Percentiles rank a stretch among this genome's conserved stretches.
phyloP scores from a whole-genome alignment of 495 filamentous ascomycete genomes.

The Aspergillus saccharolyticus region DNA sequence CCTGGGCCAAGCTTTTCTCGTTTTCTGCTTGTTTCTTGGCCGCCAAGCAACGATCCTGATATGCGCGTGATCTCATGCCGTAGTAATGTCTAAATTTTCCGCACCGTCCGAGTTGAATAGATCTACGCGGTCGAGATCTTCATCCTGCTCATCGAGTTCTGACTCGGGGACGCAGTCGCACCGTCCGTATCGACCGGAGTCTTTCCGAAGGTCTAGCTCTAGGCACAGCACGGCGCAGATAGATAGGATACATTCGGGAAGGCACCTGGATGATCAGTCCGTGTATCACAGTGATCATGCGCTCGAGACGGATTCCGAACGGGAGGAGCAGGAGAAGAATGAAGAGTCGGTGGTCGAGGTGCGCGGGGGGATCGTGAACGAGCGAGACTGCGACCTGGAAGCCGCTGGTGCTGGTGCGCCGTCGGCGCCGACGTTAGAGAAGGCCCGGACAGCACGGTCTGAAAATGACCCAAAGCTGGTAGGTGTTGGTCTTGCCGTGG shows the following conservation, averaged over 20 bases:
- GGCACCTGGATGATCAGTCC: slow-evolving; percentile 35
- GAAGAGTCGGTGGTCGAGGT: slow-evolving; percentile 22
- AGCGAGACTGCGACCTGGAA: slow-evolving; percentile 31
- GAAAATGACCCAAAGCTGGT: slow-evolving; percentile 28
- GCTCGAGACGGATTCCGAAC: slow-evolving; percentile 5
- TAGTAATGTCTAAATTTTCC: not conserved
- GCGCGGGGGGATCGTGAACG: slow-evolving; percentile 26
- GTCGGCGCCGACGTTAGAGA: slow-evolving; percentile 19
- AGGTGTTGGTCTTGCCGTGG: slow-evolving; percentile 6
- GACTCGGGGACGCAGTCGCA: not conserved
- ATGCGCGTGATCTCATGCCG: not conserved
- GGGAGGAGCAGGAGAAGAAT: slow-evolving; percentile 5
- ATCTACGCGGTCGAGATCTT: not conserved
- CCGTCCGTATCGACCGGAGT: not conserved
- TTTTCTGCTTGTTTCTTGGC: not conserved
- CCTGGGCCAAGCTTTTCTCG: not conserved
- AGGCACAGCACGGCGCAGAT: slow-evolving; percentile 10
- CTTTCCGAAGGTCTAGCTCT: slow-evolving; percentile 8
- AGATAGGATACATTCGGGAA: slow-evolving; percentile 27
- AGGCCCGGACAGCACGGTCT: slow-evolving; percentile 20
- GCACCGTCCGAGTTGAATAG: not conserved
- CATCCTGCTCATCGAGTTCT: not conserved
- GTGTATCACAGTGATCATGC: slow-evolving; percentile 30
- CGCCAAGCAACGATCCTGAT: not conserved
- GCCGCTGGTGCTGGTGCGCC: slow-evolving; percentile 5